Conservation (phyloP, 371 early-diverging fungal species). For the Zopfochytrium polystomum region DNA sequence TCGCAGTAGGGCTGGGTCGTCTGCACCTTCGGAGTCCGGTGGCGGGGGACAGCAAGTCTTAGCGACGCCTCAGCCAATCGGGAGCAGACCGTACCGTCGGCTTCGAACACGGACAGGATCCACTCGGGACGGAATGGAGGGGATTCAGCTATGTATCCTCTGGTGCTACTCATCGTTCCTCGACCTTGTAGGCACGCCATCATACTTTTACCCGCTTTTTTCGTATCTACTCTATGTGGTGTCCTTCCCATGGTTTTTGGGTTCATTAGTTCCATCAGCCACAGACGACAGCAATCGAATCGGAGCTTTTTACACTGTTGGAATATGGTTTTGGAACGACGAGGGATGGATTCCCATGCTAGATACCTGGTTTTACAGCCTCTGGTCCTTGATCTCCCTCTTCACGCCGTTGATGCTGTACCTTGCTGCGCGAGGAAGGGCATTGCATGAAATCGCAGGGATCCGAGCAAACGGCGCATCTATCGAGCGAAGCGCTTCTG, state of each 20-base stretch:
- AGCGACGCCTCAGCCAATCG: conserved; percentile 5
- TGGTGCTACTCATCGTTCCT: no score
- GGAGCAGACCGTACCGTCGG: conserved; percentile 22
- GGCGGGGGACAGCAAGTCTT: background rate
- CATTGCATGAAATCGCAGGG: no score
- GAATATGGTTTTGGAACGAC: conserved; percentile 49
- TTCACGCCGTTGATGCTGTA: background rate
- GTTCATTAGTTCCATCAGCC: conserved; percentile 53
- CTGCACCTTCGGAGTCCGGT: background rate
- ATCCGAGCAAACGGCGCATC: background rate
- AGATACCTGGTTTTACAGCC: conserved; percentile 69
- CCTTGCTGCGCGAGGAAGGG: background rate
- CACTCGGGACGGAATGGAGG: no score
- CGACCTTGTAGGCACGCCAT: conserved; percentile 32
- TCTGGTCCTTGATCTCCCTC: background rate
- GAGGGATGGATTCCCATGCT: conserved; percentile 75
- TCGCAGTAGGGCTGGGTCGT: background rate
- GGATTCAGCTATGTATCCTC: no score
- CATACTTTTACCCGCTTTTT: conserved; percentile 45
- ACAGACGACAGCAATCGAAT: conserved; percentile 38
- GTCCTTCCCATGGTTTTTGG: conserved; percentile 55
- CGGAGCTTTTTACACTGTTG: conserved; percentile 60
- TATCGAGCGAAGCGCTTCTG: background rate
- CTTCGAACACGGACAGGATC: no score
- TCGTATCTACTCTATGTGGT: conserved; percentile 33